Base-by-base conservation (phyloP, 1,139 yeast genomes). In the Nakaseomyces sp. region DNA sequence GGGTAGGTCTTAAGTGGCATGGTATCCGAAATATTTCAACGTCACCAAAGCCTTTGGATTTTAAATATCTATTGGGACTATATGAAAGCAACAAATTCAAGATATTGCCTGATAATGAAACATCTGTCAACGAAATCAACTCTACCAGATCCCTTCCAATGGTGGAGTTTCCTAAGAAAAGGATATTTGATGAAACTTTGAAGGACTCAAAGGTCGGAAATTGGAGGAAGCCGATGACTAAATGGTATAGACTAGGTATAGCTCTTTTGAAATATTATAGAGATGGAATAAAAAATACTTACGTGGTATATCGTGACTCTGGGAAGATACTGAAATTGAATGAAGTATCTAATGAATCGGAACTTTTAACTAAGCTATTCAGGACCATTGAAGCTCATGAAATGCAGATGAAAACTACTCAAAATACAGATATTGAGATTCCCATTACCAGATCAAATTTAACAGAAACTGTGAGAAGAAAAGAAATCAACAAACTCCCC, bases 401-500 rank as follows among this genome's bases (percentile, higher is more conserved):
- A 39, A 51, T 49, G 20, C 29, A 39, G 16, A 28, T 47, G 5
- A 43, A 43, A 30, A 22, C 28, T 10, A 28, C 40, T 3, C 40
- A 42, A 3, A 10, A 25, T 18, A 38, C 36, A 7, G 19, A 35
- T 16, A 37, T 37, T 26, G 15, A 6, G 10, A 38, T 51, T 7
- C 47, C 52, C 1, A 15, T 58, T 6, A 47, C 53, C 2, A 53
- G 63, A 24, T 51, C 43, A 30, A 40, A 49, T 26, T 53, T 57
- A 26, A 54, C 53, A 13, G 61, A 58, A 42, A 44, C 47, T 31
- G 43, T 46, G 17, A 48, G 64, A 36, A 48, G 57, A 24, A 44
- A 47, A 16, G 58, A 59, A 43, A 43, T 59, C 32, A 50, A 57
- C 54, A 61, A 60, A 45, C 22, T 60, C 22, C 64, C 65, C 3